Evolutionary conservation across 257 asterid genomes (phyloP), one percentile per base, ranked within the genome.

Genomic region (Plantago major): DNA sequence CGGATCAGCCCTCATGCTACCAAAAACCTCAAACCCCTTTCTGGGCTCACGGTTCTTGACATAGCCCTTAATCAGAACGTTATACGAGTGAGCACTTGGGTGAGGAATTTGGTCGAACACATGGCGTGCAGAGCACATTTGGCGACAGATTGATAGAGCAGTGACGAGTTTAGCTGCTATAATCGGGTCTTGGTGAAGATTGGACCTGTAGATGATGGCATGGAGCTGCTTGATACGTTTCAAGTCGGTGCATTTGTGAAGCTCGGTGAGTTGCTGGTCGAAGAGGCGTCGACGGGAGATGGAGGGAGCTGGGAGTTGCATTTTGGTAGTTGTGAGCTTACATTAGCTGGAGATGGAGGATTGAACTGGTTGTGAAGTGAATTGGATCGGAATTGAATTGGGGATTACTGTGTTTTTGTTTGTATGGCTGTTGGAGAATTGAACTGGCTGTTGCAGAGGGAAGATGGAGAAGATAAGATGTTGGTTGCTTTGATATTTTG

Each of bases 91-190:
- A 16, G 78, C 61, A 71, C 82, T 81, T 9, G 89, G 94, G 47
- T 19, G 18, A 12, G 51, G 71, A 19, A 85, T 62, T 68, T 82
- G 93, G 53, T 71, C 71, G 67, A 87, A 85, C 42, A 87, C 83
- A 44, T 73, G 77, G 65, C 83, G 26, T 15, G 93, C 86, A 7
- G 74, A 44, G 13, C 38, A 71, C 75, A 78, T 73, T 58, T 73
- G 84, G 40, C 86, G 78, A 73, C 85, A 85, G 42, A 74, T 42
- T 0, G 96, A 81, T 13, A 85, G 71, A 17, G 95, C 95, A 0
- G 89, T 68, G 66, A 90, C 61, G 63, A 90, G 80, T 22, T 88
- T 85, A 4, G 88, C 82, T 9, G 89, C 94, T 43, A 88, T 76
- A 49, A 79, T 71, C 42, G 74, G 81, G 71, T 88, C 82, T 10